Conservation (phyloP, 2,329 filamentous ascomycete genomes). For the Aspergillus uvarum region DNA sequence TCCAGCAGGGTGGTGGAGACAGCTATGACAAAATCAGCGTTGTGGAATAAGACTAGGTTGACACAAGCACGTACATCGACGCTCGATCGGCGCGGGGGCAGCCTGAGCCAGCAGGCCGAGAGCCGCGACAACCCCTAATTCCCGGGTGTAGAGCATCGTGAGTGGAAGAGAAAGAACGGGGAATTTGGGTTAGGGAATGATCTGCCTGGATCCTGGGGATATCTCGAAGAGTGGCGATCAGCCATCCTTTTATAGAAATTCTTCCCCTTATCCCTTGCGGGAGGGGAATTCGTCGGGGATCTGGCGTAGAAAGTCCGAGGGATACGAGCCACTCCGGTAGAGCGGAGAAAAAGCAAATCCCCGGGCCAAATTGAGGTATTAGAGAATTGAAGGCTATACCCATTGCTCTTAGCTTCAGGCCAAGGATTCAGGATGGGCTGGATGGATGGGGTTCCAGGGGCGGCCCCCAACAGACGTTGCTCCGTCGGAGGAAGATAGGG, state of each 20-base stretch:
- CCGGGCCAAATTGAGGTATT: background rate
- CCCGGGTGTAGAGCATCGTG: slow-evolving; percentile 1
- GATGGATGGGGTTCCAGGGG: background rate
- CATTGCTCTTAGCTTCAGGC: background rate
- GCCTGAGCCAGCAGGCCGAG: slow-evolving; percentile 2
- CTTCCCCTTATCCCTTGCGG: background rate
- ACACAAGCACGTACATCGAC: background rate
- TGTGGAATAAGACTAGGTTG: too few species aligned
- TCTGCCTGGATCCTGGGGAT: background rate
- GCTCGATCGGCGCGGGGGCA: slow-evolving; percentile 5
- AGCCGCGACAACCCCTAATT: background rate
- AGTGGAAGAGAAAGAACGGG: background rate
- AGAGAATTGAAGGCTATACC: background rate
- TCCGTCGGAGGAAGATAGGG: background rate
- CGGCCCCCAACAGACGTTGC: background rate
- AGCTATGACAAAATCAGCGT: background rate
- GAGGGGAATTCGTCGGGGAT: background rate
- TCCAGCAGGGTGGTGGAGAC: slow-evolving; percentile 2
- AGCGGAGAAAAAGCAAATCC: background rate
- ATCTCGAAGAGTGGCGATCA: background rate
- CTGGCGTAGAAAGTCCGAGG: background rate
- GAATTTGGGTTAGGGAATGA: background rate
- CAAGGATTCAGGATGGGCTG: background rate
- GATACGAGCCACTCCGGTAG: background rate
- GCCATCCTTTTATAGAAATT: background rate